Conservation (phyloP, 2,329 filamentous ascomycete species). For the Aspergillus hortae region DNA sequence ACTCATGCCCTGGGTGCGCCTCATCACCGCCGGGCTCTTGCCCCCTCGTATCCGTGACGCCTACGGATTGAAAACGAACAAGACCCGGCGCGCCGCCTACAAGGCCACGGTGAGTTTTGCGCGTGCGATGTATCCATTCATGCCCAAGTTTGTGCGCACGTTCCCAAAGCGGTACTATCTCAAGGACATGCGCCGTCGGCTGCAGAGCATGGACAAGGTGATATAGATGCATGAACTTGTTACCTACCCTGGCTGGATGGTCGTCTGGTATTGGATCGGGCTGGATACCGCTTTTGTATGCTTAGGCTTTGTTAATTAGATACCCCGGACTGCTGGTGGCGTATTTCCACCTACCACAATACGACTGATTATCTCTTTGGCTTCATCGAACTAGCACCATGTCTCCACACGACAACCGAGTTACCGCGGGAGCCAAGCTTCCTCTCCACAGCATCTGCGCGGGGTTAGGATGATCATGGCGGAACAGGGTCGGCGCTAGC, state of each 20-base stretch:
- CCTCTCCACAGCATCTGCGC: neutral
- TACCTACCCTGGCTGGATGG: no score
- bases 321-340: no score
- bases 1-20: slow-evolving; percentile 24
- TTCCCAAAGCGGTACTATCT: slow-evolving; percentile 27
- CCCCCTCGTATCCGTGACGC: slow-evolving; percentile 24
- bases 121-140: slow-evolving; percentile 19
- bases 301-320: no score
- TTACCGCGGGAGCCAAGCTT: slow-evolving; percentile 6
- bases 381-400: neutral
- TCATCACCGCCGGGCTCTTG: slow-evolving; percentile 28
- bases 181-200: slow-evolving; percentile 29
- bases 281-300: no score
- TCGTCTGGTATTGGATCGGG: neutral
- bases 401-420: slow-evolving; percentile 1
- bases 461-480: slow-evolving; percentile 1
- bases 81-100: slow-evolving; percentile 15
- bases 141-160: slow-evolving; percentile 23
- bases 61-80: slow-evolving; percentile 24
- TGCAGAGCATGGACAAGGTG: neutral
- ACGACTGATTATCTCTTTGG: neutral
- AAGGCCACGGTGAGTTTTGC: slow-evolving; percentile 17
- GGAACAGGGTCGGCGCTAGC: neutral
- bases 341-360: no score
- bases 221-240: neutral